Conservation (phyloP, 441 rosid species). For the Adansonia grandidieri region DNA sequence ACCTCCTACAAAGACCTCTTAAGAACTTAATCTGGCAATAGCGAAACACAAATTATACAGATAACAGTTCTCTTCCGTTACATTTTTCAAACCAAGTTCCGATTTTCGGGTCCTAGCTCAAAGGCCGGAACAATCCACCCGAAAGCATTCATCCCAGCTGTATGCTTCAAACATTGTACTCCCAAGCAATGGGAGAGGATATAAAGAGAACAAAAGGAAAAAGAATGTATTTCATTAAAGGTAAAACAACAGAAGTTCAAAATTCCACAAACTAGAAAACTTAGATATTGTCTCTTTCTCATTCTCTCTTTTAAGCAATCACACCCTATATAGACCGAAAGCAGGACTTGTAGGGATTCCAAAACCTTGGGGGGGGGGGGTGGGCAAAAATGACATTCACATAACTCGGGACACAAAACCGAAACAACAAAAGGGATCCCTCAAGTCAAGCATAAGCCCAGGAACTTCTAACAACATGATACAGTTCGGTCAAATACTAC, state of each 20-base stretch:
- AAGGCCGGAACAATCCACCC: neutral
- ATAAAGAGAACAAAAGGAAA: neutral
- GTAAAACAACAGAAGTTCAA: neutral
- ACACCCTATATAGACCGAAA: conserved; percentile 25
- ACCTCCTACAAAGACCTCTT: neutral
- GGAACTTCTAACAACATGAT: conserved; percentile 33
- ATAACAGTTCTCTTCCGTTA: neutral
- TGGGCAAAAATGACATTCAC: conserved; percentile 16
- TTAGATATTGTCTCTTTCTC: conserved; percentile 1
- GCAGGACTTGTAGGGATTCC: conserved; percentile 24
- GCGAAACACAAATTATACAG: neutral
- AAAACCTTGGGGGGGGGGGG: conserved; percentile 20
- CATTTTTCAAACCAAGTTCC: neutral
- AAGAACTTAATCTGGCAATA: neutral
- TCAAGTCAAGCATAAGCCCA: conserved; percentile 25
- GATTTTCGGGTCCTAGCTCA: neutral
- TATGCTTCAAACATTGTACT: neutral
- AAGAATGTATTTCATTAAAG: conserved; percentile 19
- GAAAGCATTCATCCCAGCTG: neutral
- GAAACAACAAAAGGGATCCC: conserved; percentile 35
- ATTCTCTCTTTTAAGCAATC: conserved; percentile 26
- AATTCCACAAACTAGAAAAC: conserved; percentile 19
- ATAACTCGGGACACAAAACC: conserved; percentile 38
- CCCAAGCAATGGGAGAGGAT: neutral
- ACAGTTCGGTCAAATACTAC: conserved; percentile 15